These are phyloP conservation scores for Globisporangium spinosum DNA, from an alignment of 352 stramenopile species.

Conservation along the genomic window DNA sequence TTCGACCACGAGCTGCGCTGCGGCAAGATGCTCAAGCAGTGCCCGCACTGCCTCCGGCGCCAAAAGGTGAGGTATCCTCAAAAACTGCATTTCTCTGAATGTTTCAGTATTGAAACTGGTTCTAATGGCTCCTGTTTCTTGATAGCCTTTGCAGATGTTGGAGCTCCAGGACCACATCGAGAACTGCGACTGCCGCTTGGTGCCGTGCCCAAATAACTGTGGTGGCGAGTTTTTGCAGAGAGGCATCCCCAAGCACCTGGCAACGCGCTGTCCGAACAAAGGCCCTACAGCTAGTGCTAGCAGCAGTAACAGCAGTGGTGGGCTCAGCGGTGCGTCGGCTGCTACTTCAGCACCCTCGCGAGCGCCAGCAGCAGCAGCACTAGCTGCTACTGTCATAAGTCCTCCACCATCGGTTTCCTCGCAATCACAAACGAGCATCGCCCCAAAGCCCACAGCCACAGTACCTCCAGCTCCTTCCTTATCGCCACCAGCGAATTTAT, in stretches of 20 bases:
- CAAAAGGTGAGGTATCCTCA: conserved; percentile 43
- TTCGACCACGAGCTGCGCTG: conserved; percentile 74
- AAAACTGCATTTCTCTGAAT: background rate
- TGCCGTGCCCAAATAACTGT: conserved; percentile 72
- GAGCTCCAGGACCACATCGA: conserved; percentile 83
- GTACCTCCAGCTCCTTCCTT: conserved; percentile 5
- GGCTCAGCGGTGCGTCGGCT: no score
- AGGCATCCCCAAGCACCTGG: conserved; percentile 70
- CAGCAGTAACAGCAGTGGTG: background rate
- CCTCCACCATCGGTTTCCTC: background rate
- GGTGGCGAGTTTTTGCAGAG: conserved; percentile 79
- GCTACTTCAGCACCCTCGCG: background rate
- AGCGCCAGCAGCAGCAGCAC: background rate
- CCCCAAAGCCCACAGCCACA: background rate
- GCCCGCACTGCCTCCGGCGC: conserved; percentile 71
- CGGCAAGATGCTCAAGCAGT: conserved; percentile 81
- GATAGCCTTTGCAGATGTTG: conserved; percentile 29
- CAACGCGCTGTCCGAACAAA: conserved; percentile 60
- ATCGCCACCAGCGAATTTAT: background rate
- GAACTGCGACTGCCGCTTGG: conserved; percentile 74
- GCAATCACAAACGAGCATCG: background rate
- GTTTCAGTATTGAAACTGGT: background rate
- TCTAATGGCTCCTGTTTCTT: background rate
- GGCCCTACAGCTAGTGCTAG: background rate
- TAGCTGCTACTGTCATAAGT: background rate